Evolutionary conservation across 2,329 filamentous ascomycete species (phyloP), one percentile per base, ranked within the genome.

Genomic region (Monilinia fructicola): DNA sequence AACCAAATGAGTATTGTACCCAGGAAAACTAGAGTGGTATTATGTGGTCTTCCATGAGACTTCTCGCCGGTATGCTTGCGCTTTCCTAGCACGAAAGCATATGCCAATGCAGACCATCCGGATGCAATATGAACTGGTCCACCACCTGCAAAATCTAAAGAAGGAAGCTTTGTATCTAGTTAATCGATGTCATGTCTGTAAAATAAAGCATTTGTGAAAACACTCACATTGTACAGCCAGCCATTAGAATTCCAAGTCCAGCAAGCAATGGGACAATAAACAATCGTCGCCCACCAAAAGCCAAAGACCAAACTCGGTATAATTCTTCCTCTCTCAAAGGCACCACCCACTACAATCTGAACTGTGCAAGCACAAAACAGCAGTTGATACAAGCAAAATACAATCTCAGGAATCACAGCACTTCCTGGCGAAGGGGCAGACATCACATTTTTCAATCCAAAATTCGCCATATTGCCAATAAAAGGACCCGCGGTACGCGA

Each of bases 231-330:
- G 76, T 80, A 87, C 0, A 89, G 78, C 87, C 87, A 90, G 14
- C 87, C 87, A 63, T 83, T 84, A n/a, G 82, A 73, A 72, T 89
- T 89, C 87, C 87, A 90, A 4, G 85, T 87, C 86, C 86, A 89
- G 77, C 83, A 87, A 0, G 86, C 86, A 46, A 89, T 83, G 0
- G 83, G 82, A 70, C 82, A 88, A 76, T 89, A 89, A 3, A 89
- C 87, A 65, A 88, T 80, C 0, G 87, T 89, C 0, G 85, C 84
- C 86, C 86, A 89, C 72, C 79, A 83, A 74, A 88, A 85, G 28
- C 82, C 79, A 69, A 88, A 91, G 35, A 90, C 79, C 73, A 90
- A 81, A 11, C 85, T 87, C 53, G 84, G 86, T 26, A 89, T 67
- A 73, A 89, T 87, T 31, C 85, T 82, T n/a, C 86, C 87, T 73